Conservation (phyloP, 139 green algal species). For the Chlamydomonas sphaeroides region DNA sequence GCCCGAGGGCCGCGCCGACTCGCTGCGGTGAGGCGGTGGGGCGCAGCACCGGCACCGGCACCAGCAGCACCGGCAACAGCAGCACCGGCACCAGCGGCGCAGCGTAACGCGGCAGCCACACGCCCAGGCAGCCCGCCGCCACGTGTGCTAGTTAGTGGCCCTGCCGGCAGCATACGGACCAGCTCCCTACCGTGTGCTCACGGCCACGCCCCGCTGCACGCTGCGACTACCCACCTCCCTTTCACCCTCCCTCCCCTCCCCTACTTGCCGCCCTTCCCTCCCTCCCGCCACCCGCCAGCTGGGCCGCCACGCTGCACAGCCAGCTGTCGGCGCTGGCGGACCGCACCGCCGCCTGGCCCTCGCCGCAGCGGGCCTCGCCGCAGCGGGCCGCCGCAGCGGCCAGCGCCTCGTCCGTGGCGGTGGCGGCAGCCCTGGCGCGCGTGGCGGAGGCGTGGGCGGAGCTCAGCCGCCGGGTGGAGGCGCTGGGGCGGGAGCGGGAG, state of each 20-base stretch:
- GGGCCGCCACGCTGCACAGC: conserved; percentile 9
- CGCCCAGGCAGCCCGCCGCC: no score
- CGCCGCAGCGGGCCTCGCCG: neutral
- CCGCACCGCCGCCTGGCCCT: conserved; percentile 9
- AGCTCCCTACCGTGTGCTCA: no score
- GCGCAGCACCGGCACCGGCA: no score
- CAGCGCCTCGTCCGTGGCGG: neutral
- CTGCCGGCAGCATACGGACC: no score
- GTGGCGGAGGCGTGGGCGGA: conserved; percentile 17
- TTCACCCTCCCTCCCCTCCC: no score
- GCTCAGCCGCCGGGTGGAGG: conserved; percentile 16
- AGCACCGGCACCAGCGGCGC: no score
- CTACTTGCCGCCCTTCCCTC: neutral
- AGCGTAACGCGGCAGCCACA: no score
- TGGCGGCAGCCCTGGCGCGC: neutral
- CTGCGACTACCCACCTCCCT: no score
- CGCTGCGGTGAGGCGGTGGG: conserved; percentile 3
- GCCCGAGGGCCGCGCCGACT: conserved; percentile 28
- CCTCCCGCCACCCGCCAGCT: neutral
- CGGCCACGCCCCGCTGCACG: no score
- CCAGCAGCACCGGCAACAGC: no score
- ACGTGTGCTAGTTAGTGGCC: no score
- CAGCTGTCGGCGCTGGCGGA: neutral
- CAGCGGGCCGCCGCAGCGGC: neutral
- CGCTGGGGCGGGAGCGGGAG: conserved; percentile 13